These are phyloP conservation scores for Boletus eberwhitei DNA, from an alignment of 768 basidiomycete genomes.

Conservation along the genomic window DNA sequence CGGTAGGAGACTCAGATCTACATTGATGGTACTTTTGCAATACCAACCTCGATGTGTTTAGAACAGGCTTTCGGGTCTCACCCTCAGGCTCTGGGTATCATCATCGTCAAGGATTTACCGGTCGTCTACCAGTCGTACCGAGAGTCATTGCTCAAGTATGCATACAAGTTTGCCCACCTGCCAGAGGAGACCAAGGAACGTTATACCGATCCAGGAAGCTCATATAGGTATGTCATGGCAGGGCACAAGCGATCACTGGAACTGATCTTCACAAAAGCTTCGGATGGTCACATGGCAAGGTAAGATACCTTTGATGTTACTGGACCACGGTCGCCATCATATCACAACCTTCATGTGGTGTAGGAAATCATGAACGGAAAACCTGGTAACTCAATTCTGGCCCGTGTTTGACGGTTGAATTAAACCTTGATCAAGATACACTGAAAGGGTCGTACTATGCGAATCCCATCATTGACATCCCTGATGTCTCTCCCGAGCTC, in stretches of 20 bases:
- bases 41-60: conserved; percentile 24
- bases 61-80: conserved; percentile 83
- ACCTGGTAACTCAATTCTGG: conserved; percentile 47
- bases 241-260: background rate
- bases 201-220: conserved; percentile 67
- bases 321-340: background rate
- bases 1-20: conserved; percentile 37
- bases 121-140: conserved; percentile 57
- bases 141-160: conserved; percentile 67
- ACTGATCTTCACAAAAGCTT: conserved; percentile 48
- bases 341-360: background rate
- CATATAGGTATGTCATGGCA: conserved; percentile 60
- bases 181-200: conserved; percentile 65
- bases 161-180: conserved; percentile 72
- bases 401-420: background rate
- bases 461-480: conserved; percentile 63
- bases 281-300: conserved; percentile 98
- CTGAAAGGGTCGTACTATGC: conserved; percentile 96
- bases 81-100: conserved; percentile 72
- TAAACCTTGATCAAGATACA: conserved; percentile 47
- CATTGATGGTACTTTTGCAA: background rate
- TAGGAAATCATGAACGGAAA: conserved; percentile 97
- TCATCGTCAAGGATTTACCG: conserved; percentile 82
- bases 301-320: conserved; percentile 23
- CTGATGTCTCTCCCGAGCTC: conserved; percentile 56